Percentiles rank a stretch among this genome's conserved stretches.
These are phyloP conservation scores for Cryphonectria radicalis DNA, from an alignment of 2,329 filamentous ascomycete species.

Conservation along the genomic window DNA sequence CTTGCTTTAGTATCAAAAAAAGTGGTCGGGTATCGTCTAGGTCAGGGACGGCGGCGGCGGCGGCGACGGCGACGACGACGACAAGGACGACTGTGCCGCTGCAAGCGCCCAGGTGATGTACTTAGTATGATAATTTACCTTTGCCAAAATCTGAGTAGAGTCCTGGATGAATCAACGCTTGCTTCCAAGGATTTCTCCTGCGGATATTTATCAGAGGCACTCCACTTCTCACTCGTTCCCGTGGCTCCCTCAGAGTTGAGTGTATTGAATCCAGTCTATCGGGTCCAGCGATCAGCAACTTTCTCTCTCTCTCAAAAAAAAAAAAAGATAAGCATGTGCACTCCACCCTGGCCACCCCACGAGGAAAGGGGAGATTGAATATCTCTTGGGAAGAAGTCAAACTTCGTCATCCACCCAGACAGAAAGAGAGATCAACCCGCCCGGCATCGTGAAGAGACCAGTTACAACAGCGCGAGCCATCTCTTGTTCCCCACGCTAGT, in stretches of 20 bases:
- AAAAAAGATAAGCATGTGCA: neutral
- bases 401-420: neutral
- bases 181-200: neutral
- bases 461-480: neutral
- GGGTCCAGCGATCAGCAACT: neutral
- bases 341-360: neutral
- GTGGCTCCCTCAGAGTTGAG: neutral
- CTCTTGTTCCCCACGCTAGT: conserved; percentile 4
- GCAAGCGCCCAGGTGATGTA: neutral
- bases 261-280: neutral
- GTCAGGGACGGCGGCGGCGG: neutral
- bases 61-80: neutral
- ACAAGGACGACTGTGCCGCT: neutral
- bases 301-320: neutral
- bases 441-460: neutral
- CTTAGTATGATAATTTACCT: neutral
- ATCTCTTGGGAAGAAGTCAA: neutral
- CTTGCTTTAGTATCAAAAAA: neutral
- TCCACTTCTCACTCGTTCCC: neutral
- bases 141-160: neutral
- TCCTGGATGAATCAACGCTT: neutral
- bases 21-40: neutral
- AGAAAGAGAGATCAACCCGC: neutral
- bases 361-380: neutral
- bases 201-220: neutral